Conservation (phyloP, 2,329 filamentous ascomycete species). For the Colletotrichum sp. region DNA sequence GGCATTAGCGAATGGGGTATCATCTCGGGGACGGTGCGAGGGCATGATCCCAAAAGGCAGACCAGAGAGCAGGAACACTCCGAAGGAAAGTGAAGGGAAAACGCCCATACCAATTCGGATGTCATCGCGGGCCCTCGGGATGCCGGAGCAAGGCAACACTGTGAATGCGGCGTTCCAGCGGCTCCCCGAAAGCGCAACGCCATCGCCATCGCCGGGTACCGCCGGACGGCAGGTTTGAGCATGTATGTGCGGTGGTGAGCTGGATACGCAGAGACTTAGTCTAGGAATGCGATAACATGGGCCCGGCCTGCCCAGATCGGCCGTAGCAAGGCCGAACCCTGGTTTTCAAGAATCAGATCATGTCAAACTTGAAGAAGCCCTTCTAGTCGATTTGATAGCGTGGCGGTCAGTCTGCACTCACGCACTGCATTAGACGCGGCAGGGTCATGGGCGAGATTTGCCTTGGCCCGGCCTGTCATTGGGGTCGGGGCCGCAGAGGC, state of each 20-base stretch:
- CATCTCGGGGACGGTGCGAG: background rate
- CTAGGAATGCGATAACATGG: background rate
- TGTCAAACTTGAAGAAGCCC: background rate
- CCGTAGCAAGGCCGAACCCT: conserved; percentile 10
- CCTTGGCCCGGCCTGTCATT: background rate
- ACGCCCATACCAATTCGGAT: background rate
- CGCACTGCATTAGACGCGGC: background rate
- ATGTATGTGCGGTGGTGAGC: background rate
- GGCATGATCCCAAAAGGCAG: background rate
- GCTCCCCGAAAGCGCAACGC: background rate
- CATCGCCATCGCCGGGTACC: background rate
- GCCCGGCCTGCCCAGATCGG: background rate
- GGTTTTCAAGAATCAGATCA: conserved; percentile 3
- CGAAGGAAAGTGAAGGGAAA: background rate
- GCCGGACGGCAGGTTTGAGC: background rate
- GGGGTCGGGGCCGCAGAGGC: background rate
- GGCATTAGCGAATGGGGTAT: background rate
- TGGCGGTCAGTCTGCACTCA: background rate
- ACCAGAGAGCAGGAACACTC: background rate
- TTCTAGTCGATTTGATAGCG: background rate
- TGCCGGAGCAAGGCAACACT: background rate
- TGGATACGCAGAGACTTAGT: background rate
- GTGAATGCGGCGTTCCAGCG: background rate
- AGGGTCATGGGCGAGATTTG: background rate
- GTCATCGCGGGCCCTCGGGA: background rate